phyloP scores from a whole-genome alignment of 192 early-diverging fungal species.

The Entomortierella chlamydospora region DNA sequence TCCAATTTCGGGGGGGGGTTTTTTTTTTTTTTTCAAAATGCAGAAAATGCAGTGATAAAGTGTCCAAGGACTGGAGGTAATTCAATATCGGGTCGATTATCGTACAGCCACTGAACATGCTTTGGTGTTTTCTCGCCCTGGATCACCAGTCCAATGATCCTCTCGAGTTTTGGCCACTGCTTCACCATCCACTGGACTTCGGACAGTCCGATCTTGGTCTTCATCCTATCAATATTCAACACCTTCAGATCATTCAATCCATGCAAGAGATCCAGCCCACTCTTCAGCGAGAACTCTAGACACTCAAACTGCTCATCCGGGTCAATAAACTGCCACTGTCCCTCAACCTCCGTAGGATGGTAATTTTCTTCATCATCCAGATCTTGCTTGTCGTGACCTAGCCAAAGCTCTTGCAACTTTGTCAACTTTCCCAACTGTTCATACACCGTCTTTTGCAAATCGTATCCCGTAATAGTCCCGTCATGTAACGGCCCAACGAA shows the following conservation, averaged over 20 bases:
- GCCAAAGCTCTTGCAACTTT: conserved; percentile 19
- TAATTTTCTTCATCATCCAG: conserved; percentile 51
- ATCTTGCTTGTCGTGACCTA: conserved; percentile 47
- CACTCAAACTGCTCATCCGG: conserved; percentile 46
- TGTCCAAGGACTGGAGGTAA: conserved; percentile 32
- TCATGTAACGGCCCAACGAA: conserved; percentile 37
- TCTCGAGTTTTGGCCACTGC: conserved; percentile 38
- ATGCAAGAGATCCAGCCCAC: conserved; percentile 15
- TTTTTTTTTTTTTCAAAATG: conserved; percentile 1
- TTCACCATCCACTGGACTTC: conserved; percentile 49
- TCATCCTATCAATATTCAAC: conserved; percentile 41
- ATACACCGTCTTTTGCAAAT: conserved; percentile 26
- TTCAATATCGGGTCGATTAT: conserved; percentile 36
- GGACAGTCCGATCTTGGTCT: conserved; percentile 23
- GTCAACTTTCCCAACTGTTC: conserved; percentile 17
- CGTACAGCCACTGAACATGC: conserved; percentile 44
- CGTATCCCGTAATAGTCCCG: conserved; percentile 15
- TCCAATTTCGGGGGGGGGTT: no score
- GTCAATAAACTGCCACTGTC: conserved; percentile 39
- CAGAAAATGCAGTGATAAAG: conserved; percentile 23
- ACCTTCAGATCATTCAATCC: conserved; percentile 24
- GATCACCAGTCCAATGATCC: conserved; percentile 29
- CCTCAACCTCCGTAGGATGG: conserved; percentile 20
- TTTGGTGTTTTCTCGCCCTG: conserved; percentile 32
- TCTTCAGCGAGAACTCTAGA: conserved; percentile 37